A percentile compares a stretch with the other conserved stretches of the same genome.
phyloP scores from a whole-genome alignment of 106 monocot genomes.

The Platanthera guangdongensis region DNA sequence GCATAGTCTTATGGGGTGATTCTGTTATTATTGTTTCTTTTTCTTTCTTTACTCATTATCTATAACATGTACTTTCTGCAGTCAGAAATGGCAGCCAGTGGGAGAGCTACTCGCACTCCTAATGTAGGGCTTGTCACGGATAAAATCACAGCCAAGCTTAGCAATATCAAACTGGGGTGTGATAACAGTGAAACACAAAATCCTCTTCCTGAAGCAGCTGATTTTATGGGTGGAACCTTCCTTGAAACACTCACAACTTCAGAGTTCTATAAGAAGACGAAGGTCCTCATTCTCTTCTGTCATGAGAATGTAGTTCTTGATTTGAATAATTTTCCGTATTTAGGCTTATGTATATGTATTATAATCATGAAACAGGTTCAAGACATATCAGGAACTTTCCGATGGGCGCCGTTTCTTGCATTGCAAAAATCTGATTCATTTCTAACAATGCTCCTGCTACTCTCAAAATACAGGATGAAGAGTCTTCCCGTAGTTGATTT shows the following conservation, averaged over 20 bases:
- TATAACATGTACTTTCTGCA: conserved; percentile 14
- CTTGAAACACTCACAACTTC: conserved; percentile 55
- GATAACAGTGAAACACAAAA: not conserved
- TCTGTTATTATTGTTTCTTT: no score
- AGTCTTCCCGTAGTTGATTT: conserved; percentile 79
- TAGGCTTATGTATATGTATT: not conserved
- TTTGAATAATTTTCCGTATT: not conserved
- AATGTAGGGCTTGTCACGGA: conserved; percentile 10
- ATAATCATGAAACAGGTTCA: conserved; percentile 28
- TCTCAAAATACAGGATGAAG: conserved; percentile 87
- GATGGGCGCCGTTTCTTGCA: conserved; percentile 89
- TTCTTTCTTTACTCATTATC: no score
- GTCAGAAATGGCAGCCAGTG: conserved; percentile 44
- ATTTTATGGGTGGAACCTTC: conserved; percentile 44
- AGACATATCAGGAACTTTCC: conserved; percentile 76
- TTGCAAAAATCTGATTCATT: conserved; percentile 71
- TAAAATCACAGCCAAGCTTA: conserved; percentile 24
- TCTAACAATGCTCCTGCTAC: conserved; percentile 71
- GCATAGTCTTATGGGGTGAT: no score
- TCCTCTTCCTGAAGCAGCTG: conserved; percentile 19
- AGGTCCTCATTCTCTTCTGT: conserved; percentile 18
- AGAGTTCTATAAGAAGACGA: conserved; percentile 61
- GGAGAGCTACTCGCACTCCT: conserved; percentile 9
- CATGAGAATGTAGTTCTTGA: not conserved
- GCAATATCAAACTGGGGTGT: conserved; percentile 19